Percentiles rank a stretch among this genome's conserved stretches.
Conservation (phyloP, 2,329 filamentous ascomycete species). For the Periconia sp. region DNA sequence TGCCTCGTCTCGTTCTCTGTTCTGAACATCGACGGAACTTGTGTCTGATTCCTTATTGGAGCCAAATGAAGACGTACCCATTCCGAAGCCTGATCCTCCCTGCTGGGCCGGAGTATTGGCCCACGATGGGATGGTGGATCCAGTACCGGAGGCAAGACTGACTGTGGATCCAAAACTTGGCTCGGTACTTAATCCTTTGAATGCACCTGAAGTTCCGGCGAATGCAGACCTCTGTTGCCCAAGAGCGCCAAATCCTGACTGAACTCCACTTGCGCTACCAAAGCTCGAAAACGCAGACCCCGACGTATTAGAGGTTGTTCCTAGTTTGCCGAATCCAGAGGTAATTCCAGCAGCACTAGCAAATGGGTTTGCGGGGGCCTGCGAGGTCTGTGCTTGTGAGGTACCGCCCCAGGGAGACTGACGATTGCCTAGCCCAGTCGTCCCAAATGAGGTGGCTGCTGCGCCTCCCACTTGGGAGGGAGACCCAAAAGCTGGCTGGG, state of each 20-base stretch:
- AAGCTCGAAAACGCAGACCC: slow-evolving; percentile 42
- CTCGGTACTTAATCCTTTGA: slow-evolving; percentile 32
- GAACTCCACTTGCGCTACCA: slow-evolving; percentile 18
- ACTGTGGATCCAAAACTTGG: slow-evolving; percentile 52
- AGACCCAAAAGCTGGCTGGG: no score
- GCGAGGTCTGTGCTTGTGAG: slow-evolving; percentile 18
- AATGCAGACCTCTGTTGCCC: slow-evolving; percentile 40
- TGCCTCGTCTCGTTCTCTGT: slow-evolving; percentile 39
- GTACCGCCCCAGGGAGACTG: slow-evolving; percentile 25
- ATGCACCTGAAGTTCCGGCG: slow-evolving; percentile 19
- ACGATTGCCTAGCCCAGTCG: slow-evolving; percentile 24
- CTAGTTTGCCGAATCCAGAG: slow-evolving; percentile 44
- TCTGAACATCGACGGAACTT: slow-evolving; percentile 27
- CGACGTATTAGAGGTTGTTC: slow-evolving; percentile 13
- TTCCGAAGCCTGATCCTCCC: slow-evolving; percentile 33
- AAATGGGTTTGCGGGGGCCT: slow-evolving; percentile 42
- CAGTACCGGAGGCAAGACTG: slow-evolving; percentile 41
- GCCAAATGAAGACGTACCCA: slow-evolving; percentile 33
- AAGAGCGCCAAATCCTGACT: slow-evolving; percentile 40
- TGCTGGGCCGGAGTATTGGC: slow-evolving; percentile 38
- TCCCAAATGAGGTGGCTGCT: slow-evolving; percentile 35
- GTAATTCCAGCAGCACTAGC: slow-evolving; percentile 23
- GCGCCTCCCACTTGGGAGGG: no score
- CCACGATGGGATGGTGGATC: slow-evolving; percentile 41
- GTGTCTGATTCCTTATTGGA: slow-evolving; percentile 37